Evolutionary conservation across 805 yeast genomes (phyloP).

Genomic region (Wickerhamiella alocasiicola): DNA sequence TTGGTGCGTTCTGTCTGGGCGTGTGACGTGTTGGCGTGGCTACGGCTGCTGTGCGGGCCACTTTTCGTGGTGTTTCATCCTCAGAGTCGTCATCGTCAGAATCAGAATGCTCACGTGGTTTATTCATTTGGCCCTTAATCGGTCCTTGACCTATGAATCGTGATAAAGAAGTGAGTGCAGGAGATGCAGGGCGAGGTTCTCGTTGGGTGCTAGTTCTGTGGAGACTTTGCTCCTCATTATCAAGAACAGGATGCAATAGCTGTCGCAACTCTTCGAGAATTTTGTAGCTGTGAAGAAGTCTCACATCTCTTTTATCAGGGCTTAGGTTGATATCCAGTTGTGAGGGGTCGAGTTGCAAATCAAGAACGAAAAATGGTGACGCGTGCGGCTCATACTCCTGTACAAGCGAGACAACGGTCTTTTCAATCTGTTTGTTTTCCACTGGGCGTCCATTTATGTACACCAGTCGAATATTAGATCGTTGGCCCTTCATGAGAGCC

Average conservation of each 20-base stretch:
- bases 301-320: slow-evolving; percentile 72
- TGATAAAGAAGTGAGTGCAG: neutral
- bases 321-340: slow-evolving; percentile 71
- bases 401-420: slow-evolving; percentile 61
- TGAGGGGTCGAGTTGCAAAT: slow-evolving; percentile 41
- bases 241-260: slow-evolving; percentile 38
- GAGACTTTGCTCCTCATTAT: slow-evolving; percentile 28
- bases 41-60: neutral
- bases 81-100: neutral
- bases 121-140: neutral
- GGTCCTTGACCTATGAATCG: slow-evolving; percentile 5
- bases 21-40: neutral
- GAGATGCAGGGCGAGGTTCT: slow-evolving; percentile 13
- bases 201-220: slow-evolving; percentile 21
- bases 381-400: slow-evolving; percentile 60
- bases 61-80: neutral
- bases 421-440: slow-evolving; percentile 39
- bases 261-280: slow-evolving; percentile 44
- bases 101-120: neutral
- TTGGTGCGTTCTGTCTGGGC: too few species aligned
- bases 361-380: slow-evolving; percentile 53
- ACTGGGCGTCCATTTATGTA: slow-evolving; percentile 73
- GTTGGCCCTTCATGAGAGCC: slow-evolving; percentile 67
- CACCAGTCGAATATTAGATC: slow-evolving; percentile 62
- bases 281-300: slow-evolving; percentile 53